Base-by-base conservation (phyloP, 2,329 filamentous ascomycete species). In the Aspergillus sp. region DNA sequence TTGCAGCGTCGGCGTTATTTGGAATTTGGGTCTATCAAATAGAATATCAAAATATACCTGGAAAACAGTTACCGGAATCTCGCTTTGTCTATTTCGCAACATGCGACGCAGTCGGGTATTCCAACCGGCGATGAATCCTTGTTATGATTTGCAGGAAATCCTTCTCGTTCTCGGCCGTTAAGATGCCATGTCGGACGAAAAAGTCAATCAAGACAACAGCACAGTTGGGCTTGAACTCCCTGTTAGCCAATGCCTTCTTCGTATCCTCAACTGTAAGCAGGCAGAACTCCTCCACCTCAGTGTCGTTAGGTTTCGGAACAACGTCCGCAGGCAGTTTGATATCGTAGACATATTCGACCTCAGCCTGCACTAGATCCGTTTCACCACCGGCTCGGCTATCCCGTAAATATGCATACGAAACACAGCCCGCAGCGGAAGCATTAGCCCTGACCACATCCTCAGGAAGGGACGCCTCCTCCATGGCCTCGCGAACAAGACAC, bases 171-270 rank as follows among this genome's bases (percentile, higher is more conserved):
- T 90, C 90, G 44, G 79, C 75, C 8, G 88, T 96, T 69, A 97
- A 70, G 61, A 96, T 85, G 0, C 90, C 90, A 74, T 92, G 90
- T 53, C 93, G 84, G 64, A 96, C 81, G 71, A 99, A 90, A 77
- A 98, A 99, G 73, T 98, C 92, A 46, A 97, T 76, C 71, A 95
- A 77, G 48, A 96, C 85, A 57, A 95, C 73, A 14, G 90, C 89
- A 74, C 93, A 97, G 73, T 98, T 98, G 2, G 93, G 90, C 80
- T 99, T 99, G 80, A 93, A 99, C 66, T 88, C 84, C 14, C 90
- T 91, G 52, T 80, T 78, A 15, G 81, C 82, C 69, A 99, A 77
- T 45, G 88, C 86, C 57, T 81, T 79, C 73, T 87, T 84, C 45
- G 96, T 85, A 74, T 96, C 84, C n/a, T 89, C 84, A 41, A 97